Evolutionary conservation across 108 stramenopile species (phyloP), one percentile per base, ranked within the genome.

Genomic region (Chaetoceros tenuissimus): DNA sequence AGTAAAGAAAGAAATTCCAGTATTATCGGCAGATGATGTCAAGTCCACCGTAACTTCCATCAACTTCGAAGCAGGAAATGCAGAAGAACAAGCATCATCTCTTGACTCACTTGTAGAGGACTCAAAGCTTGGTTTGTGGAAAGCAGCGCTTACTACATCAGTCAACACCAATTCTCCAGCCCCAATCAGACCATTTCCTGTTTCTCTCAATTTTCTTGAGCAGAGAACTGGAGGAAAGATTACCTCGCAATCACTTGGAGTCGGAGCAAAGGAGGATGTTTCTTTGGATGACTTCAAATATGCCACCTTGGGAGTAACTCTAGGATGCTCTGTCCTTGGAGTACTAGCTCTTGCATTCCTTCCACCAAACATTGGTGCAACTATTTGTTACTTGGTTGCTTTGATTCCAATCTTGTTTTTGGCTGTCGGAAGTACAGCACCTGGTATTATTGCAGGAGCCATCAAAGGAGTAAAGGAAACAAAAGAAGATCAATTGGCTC

Each of bases 271-370:
- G 25, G 73, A 71, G 23, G 80, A 85, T 61, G 85, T 92, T 28
- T 71, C 67, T 46, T 68, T 92, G 57, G 90, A 92, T 60, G 90
- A 92, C 59, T 87, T 92, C 70, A 85, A 75, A 50, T 77, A 85
- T 66, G 80, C 81, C 13, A 87, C 90, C 2, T 45, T 87, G 1
- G 76, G 59, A 30, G 82, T 92, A 2, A 71, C 74, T 2, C 57
- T 81, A 5, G 82, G 73, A 8, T 64, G 63, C 44, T 66, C 80
- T 5, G 62, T 85, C 0, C 43, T 73, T 13, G 90, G 84, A 2
- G 64, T 92, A 3, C 58, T 61, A 1, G 50, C 78, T 0, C 57
- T 87, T 34, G 86, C 84, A 2, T 53, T 91, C 29, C 57, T 92
- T 8, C 90, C 86, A 7, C 71, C 75, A 2, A 92, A 92, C 58